phyloP scores from a whole-genome alignment of 352 stramenopile species.

The Phytophthora foliorum region DNA sequence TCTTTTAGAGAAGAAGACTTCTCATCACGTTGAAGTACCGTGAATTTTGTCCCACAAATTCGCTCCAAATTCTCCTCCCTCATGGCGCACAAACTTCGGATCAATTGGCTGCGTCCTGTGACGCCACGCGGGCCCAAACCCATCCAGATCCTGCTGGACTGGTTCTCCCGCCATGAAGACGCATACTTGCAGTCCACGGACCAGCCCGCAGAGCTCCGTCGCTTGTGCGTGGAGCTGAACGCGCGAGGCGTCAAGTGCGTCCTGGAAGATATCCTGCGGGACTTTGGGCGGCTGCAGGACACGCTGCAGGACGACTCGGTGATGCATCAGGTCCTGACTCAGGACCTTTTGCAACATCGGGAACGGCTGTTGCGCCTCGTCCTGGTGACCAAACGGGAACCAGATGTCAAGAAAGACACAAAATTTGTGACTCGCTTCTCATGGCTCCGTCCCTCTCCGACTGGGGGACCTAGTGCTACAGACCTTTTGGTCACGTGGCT shows the following conservation, averaged over 20 bases:
- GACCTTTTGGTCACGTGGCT: not conserved
- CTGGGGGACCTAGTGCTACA: not conserved
- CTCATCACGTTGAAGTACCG: too few relatives aligned
- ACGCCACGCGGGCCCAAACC: not conserved
- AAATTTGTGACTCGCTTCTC: not conserved
- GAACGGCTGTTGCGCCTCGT: not conserved
- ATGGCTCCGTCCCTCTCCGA: not conserved
- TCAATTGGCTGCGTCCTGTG: not conserved
- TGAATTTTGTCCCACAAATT: too few relatives aligned
- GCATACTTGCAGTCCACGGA: too few relatives aligned
- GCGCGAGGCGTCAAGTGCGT: too few relatives aligned
- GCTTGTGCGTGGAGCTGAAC: too few relatives aligned
- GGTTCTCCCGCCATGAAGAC: too few relatives aligned
- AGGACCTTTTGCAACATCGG: not conserved
- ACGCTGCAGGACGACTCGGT: too few relatives aligned
- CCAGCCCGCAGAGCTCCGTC: too few relatives aligned
- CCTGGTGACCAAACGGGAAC: not conserved
- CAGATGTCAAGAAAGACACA: not conserved
- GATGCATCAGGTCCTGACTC: not conserved
- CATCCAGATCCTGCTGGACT: not conserved
- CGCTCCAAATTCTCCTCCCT: too few relatives aligned
- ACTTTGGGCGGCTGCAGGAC: too few relatives aligned
- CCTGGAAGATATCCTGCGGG: too few relatives aligned
- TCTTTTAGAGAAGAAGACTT: too few relatives aligned
- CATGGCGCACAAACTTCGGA: not conserved